phyloP scores from a whole-genome alignment of 148 eudicot genomes.

The Rheum nobile region DNA sequence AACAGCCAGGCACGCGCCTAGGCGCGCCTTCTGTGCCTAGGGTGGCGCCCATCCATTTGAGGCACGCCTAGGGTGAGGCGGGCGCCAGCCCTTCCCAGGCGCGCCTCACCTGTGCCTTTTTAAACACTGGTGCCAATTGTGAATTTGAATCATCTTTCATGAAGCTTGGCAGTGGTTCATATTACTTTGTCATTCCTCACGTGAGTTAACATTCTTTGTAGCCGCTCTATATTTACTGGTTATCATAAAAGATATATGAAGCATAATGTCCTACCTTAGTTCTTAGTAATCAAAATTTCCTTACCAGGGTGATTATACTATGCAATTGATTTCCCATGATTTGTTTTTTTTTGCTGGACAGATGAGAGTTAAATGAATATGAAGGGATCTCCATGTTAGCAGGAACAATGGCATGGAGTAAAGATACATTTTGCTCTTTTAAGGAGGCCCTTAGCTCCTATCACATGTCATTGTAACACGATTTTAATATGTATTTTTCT shows the following conservation, averaged over 20 bases:
- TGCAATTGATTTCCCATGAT: background rate
- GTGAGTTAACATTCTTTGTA: constrained; percentile 32
- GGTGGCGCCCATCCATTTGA: too few species aligned
- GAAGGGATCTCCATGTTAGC: constrained; percentile 51
- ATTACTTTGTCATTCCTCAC: constrained; percentile 73
- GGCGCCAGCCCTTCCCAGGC: too few species aligned
- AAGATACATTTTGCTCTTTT: constrained; percentile 33
- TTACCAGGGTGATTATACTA: background rate
- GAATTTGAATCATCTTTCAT: constrained; percentile 36
- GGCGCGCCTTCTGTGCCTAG: too few species aligned
- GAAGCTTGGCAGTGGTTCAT: constrained; percentile 44
- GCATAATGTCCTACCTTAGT: background rate
- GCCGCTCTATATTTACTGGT: background rate
- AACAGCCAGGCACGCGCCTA: too few species aligned
- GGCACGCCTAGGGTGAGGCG: too few species aligned
- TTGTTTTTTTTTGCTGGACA: constrained; percentile 25
- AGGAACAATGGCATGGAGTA: constrained; percentile 79
- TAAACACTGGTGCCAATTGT: too few species aligned
- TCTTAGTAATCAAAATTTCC: background rate
- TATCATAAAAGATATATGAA: background rate
- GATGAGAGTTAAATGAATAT: constrained; percentile 80
- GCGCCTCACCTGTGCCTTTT: too few species aligned
- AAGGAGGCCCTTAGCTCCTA: constrained; percentile 50
- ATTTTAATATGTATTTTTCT: too few species aligned
- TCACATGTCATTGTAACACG: too few species aligned